Evolutionary conservation across 163 green algal genomes (phyloP).

Genomic region (Chloroidium sp.): DNA sequence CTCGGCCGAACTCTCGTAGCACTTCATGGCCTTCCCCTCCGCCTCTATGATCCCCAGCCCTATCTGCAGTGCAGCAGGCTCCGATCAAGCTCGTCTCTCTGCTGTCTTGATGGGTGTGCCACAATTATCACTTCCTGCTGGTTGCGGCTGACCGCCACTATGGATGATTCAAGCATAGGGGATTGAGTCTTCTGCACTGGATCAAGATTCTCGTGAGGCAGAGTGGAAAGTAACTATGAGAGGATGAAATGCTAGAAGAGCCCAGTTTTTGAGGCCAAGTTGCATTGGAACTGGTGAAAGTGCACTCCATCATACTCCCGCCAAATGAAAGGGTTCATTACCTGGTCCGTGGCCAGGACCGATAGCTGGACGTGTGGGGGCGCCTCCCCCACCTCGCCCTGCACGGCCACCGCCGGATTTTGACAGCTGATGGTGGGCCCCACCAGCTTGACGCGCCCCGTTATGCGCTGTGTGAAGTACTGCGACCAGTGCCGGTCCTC

Average conservation of each 20-base stretch:
- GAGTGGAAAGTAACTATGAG: too few relatives aligned
- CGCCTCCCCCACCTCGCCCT: constrained; percentile 5
- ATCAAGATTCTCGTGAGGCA: too few relatives aligned
- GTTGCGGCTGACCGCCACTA: too few relatives aligned
- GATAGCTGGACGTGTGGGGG: constrained; percentile 40
- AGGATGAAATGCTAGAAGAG: too few relatives aligned
- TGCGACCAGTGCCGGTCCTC: constrained; percentile 2
- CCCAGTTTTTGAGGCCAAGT: too few relatives aligned
- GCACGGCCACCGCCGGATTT: not conserved
- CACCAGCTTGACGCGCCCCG: constrained; percentile 37
- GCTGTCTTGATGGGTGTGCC: too few relatives aligned
- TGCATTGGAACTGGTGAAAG: too few relatives aligned
- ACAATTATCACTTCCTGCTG: too few relatives aligned
- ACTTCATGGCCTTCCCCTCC: constrained; percentile 25
- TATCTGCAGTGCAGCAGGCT: constrained; percentile 6
- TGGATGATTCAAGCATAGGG: too few relatives aligned
- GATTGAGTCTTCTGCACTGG: too few relatives aligned
- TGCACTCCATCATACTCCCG: not conserved
- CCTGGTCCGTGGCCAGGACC: constrained; percentile 32
- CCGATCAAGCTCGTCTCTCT: not conserved
- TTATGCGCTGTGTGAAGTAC: constrained; percentile 1
- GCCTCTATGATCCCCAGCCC: constrained; percentile 19
- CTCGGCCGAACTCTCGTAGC: constrained; percentile 29
- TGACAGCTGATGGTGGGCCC: constrained; percentile 48
- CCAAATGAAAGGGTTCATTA: not conserved